A percentile compares a stretch with the other conserved stretches of the same genome.
These are phyloP conservation scores for Phytophthora pini DNA, from an alignment of 352 stramenopile species.

Conservation along the genomic window DNA sequence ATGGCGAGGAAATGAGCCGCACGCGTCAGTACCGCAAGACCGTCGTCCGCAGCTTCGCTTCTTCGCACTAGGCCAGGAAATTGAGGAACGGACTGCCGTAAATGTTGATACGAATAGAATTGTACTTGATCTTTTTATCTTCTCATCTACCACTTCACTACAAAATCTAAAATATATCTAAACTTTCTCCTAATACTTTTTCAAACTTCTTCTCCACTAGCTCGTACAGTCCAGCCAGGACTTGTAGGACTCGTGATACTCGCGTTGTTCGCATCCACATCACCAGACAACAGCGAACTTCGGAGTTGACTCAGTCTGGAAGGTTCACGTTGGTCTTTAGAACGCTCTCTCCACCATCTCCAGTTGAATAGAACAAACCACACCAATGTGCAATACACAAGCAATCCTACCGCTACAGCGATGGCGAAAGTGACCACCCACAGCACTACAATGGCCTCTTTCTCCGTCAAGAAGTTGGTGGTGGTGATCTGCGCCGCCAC, in stretches of 20 bases:
- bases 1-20: conserved; percentile 70
- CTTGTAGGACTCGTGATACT: conserved; percentile 26
- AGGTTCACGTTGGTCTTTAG: conserved; percentile 12
- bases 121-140: conserved; percentile 21
- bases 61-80: conserved; percentile 49
- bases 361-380: conserved; percentile 50
- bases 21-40: conserved; percentile 76
- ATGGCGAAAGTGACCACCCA: conserved; percentile 59
- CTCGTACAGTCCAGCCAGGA: conserved; percentile 8
- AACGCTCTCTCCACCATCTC: conserved; percentile 46
- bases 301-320: conserved; percentile 25
- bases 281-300: conserved; percentile 26
- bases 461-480: conserved; percentile 49
- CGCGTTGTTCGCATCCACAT: conserved; percentile 8
- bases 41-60: conserved; percentile 76
- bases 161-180: conserved; percentile 14
- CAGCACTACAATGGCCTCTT: conserved; percentile 37
- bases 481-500: conserved; percentile 42
- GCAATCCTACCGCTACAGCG: conserved; percentile 46
- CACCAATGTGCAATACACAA: conserved; percentile 52
- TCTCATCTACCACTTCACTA: conserved; percentile 7
- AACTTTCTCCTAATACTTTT: conserved; percentile 17
- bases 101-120: conserved; percentile 38
- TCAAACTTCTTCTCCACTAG: conserved; percentile 3
- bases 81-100: conserved; percentile 11